These are phyloP conservation scores for Cercospora brassicicola DNA, from an alignment of 2,329 filamentous ascomycete species.

Conservation along the genomic window DNA sequence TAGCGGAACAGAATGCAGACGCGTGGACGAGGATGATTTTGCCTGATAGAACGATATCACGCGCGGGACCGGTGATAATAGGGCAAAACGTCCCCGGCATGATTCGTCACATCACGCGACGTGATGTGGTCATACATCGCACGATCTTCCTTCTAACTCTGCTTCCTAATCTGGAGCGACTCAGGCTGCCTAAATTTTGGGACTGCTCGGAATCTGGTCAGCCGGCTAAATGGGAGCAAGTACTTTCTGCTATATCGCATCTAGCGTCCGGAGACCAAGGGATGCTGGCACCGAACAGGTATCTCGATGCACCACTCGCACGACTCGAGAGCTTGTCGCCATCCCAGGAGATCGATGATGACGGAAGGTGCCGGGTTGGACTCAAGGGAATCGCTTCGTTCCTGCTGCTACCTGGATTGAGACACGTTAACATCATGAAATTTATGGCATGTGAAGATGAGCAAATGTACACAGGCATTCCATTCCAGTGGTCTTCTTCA, in stretches of 20 bases:
- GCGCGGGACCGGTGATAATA: neutral
- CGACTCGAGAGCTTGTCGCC: neutral
- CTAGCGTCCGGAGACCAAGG: neutral
- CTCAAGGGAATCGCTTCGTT: neutral
- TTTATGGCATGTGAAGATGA: neutral
- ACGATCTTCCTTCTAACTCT: neutral
- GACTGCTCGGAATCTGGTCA: neutral
- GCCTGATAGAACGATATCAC: neutral
- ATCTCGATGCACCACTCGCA: neutral
- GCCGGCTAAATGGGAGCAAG: neutral
- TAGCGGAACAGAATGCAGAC: neutral
- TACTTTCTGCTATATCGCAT: neutral
- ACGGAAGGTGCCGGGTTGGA: neutral
- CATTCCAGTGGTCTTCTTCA: neutral
- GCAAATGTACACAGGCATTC: neutral
- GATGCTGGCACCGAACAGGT: neutral
- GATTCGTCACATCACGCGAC: neutral
- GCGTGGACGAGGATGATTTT: neutral
- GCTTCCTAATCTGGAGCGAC: neutral
- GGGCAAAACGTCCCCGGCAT: neutral
- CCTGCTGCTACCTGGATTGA: neutral
- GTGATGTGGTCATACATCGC: neutral
- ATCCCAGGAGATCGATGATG: neutral
- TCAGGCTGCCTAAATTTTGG: neutral
- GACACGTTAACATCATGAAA: neutral